A percentile compares a stretch with the other conserved stretches of the same genome.
phyloP scores from a whole-genome alignment of 257 asterid genomes.

The Rehmannia glutinosa region DNA sequence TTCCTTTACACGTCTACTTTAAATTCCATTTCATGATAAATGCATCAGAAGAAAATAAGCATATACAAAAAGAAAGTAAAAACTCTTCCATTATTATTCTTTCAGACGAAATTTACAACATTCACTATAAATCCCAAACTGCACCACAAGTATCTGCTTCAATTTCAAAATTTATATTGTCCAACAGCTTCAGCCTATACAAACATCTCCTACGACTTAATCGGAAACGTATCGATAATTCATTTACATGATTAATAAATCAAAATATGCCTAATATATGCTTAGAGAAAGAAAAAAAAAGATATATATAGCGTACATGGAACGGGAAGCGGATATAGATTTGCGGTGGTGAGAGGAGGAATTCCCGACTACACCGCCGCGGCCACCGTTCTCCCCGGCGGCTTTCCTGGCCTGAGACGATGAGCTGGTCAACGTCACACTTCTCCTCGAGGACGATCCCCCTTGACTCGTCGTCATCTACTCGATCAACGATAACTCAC shows the following conservation, averaged over 20 bases:
- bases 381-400: constrained; percentile 25
- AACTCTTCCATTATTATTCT: neutral
- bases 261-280: neutral
- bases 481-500: constrained; percentile 23
- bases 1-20: constrained; percentile 1
- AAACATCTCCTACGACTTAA: neutral
- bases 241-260: constrained; percentile 2
- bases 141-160: constrained; percentile 2
- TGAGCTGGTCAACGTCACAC: constrained; percentile 52
- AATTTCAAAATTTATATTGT: neutral
- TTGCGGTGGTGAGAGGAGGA: constrained; percentile 38
- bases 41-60: neutral
- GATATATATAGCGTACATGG: constrained; percentile 41
- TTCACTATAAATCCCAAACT: constrained; percentile 5
- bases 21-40: neutral
- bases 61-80: neutral
- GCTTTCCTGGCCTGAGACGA: constrained; percentile 34
- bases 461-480: constrained; percentile 56
- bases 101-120: neutral
- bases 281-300: neutral
- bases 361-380: constrained; percentile 24
- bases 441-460: constrained; percentile 65
- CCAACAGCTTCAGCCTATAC: neutral
- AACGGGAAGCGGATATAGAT: constrained; percentile 62
- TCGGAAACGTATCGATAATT: neutral